phyloP scores from a whole-genome alignment of 495 filamentous ascomycete genomes.

The Delitschia confertaspora region DNA sequence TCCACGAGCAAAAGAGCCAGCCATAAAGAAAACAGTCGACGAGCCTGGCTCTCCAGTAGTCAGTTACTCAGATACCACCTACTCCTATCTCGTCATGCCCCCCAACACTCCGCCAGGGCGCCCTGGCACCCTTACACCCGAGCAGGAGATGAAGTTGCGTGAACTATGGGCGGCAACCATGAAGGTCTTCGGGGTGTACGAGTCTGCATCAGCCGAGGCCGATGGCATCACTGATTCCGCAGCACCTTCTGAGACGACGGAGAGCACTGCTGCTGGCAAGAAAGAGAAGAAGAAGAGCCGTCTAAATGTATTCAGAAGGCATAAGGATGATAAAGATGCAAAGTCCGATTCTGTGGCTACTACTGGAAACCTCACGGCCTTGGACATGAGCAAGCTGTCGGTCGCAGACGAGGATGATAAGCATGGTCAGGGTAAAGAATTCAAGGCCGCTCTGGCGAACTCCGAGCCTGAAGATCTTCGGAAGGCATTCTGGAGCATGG shows the following conservation, averaged over 20 bases:
- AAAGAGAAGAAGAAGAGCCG: slow-evolving; percentile 63
- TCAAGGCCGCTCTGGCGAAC: slow-evolving; percentile 65
- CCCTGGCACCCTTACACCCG: slow-evolving; percentile 75
- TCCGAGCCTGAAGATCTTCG: slow-evolving; percentile 71
- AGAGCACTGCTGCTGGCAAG: slow-evolving; percentile 28
- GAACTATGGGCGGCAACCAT: slow-evolving; percentile 76
- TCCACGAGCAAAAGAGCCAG: neutral
- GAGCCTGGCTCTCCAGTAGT: slow-evolving; percentile 1
- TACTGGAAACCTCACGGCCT: slow-evolving; percentile 25
- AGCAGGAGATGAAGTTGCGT: slow-evolving; percentile 80
- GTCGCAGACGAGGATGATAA: slow-evolving; percentile 68
- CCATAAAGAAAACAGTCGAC: neutral
- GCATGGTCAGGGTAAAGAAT: slow-evolving; percentile 82
- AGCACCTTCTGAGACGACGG: slow-evolving; percentile 27
- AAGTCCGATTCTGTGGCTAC: slow-evolving; percentile 27
- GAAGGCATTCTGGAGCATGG: slow-evolving; percentile 84
- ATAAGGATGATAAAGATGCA: slow-evolving; percentile 47
- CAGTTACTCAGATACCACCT: slow-evolving; percentile 11
- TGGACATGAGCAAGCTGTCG: slow-evolving; percentile 28
- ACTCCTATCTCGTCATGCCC: slow-evolving; percentile 32
- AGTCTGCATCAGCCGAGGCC: neutral
- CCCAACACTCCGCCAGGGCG: slow-evolving; percentile 57
- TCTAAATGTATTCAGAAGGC: slow-evolving; percentile 54
- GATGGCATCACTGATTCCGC: slow-evolving; percentile 28
- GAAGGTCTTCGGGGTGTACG: slow-evolving; percentile 64